Base-by-base conservation (phyloP, 192 early-diverging fungal species). In the Coemansia sp. region DNA sequence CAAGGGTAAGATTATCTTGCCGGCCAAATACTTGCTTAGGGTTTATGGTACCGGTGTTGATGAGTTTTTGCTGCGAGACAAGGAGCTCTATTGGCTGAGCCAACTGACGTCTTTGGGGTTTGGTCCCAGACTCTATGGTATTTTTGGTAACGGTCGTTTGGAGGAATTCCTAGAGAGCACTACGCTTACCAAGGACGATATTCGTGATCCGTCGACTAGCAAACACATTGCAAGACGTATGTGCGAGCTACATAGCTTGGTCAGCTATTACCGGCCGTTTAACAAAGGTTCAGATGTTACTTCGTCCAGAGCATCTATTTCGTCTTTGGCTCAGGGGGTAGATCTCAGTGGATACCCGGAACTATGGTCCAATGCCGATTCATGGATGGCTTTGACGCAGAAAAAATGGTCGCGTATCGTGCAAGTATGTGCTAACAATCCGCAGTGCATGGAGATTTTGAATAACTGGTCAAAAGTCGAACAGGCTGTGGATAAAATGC, bases 31-130 rank as follows among this genome's bases (percentile, higher is more conserved):
- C 51, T 55, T 94, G 30, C 63, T 92, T 42, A 85, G 94, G 25
- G 83, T 96, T 1, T 96, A 96, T 66, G 94, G 94, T 1, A 62
- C 86, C 3, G 94, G 91, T 5, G 89, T 88, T 32, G 94, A 93
- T 20, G 75, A 91, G 56, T 80, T 94, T 18, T 70, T 94, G 50
- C 86, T 88, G n/a, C 84, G 94, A 48, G 86, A 89, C 22, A 88
- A 89, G 48, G 94, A 96, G 67, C 83, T 96, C 48, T 80, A 86
- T 28, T 96, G 91, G 89, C 78, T 94, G 28, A 63, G 74, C 54
- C 85, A 89, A 50, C 71, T 96, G 22, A 89, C 89, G 3, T 71
- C 78, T 1, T 69, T 89, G 55, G 87, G 89, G 0, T 84, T 93
- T n/a, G 94, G 92, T 2, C 91, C 94, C 6, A 78, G 72, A 2